phyloP scores from a whole-genome alignment of 768 basidiomycete genomes.

The Suillus bovinus region DNA sequence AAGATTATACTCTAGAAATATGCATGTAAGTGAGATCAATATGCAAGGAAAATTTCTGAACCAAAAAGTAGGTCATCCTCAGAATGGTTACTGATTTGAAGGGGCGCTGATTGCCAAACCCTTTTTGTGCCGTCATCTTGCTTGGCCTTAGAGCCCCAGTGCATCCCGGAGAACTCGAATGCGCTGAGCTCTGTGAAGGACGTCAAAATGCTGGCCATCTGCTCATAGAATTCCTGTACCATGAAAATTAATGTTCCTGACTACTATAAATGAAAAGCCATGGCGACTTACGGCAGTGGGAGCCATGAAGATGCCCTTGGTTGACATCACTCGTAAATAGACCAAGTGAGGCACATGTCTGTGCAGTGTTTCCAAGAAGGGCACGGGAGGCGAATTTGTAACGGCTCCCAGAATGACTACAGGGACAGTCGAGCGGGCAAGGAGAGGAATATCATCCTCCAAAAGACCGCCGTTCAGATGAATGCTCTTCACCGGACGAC shows the following conservation, averaged over 20 bases:
- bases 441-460: constrained; percentile 52
- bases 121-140: constrained; percentile 44
- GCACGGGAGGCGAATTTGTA: constrained; percentile 55
- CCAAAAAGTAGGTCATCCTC: constrained; percentile 33
- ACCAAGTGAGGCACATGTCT: constrained; percentile 58
- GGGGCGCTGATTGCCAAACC: constrained; percentile 55
- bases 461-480: constrained; percentile 62
- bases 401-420: constrained; percentile 60
- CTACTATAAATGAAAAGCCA: constrained; percentile 5
- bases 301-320: constrained; percentile 48
- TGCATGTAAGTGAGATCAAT: constrained; percentile 19
- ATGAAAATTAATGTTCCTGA: constrained; percentile 23
- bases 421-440: constrained; percentile 50
- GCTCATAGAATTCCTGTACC: constrained; percentile 58
- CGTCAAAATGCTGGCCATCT: constrained; percentile 57
- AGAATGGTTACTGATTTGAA: constrained; percentile 32
- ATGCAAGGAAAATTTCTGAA: constrained; percentile 30
- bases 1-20: neutral
- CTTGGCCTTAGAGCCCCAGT: constrained; percentile 62
- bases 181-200: constrained; percentile 60
- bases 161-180: constrained; percentile 77
- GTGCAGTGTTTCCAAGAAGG: constrained; percentile 58
- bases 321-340: constrained; percentile 67
- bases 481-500: constrained; percentile 64
- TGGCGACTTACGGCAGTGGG: constrained; percentile 49